Evolutionary conservation across 228 moss, liverwort and hornwort species (phyloP).

Genomic region (Sphagnum magellanicum): DNA sequence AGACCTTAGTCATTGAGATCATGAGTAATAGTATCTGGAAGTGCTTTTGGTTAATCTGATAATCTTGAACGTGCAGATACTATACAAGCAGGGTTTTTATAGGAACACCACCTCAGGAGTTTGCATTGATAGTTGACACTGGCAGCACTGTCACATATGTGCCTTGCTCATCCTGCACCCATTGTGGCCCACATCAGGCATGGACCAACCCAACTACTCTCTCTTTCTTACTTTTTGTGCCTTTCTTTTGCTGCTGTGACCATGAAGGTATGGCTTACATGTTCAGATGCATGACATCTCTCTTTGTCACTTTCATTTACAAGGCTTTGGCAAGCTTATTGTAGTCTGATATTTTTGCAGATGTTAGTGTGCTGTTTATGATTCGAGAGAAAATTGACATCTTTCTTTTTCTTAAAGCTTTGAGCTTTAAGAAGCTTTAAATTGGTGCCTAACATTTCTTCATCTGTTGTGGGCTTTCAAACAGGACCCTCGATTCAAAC

Average conservation of each 20-base stretch:
- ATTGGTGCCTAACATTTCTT: no score
- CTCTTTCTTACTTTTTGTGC: background rate
- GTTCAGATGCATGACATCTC: no score
- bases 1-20: no score
- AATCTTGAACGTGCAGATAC: conserved; percentile 44
- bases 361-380: no score
- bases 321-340: no score
- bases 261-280: no score
- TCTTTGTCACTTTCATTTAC: no score
- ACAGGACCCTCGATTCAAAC: conserved; percentile 87
- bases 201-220: conserved; percentile 5
- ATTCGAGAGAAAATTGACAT: no score
- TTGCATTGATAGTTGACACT: conserved; percentile 92
- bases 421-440: no score
- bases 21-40: background rate
- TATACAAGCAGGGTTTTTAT: conserved; percentile 77
- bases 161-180: conserved; percentile 86
- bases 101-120: conserved; percentile 83
- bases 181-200: conserved; percentile 90
- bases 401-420: no score
- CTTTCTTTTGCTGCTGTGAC: background rate
- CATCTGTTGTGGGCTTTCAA: background rate
- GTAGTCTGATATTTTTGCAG: no score
- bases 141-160: conserved; percentile 99
- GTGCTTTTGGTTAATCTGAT: background rate